These are phyloP conservation scores for Monosporozyma aquatica DNA, from an alignment of 805 yeast species.

Conservation along the genomic window DNA sequence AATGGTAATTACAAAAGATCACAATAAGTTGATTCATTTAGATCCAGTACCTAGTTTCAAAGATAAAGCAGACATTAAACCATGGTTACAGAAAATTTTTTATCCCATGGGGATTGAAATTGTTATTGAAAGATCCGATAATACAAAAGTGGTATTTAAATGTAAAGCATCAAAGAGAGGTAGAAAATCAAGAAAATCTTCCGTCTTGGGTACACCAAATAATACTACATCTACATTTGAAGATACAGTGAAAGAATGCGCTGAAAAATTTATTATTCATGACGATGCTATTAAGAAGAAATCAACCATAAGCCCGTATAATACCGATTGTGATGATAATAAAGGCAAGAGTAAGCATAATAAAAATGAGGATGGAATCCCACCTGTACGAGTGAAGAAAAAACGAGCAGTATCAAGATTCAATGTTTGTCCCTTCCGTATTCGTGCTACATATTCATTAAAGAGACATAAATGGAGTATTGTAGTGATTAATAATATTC, in stretches of 20 bases:
- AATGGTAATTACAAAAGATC: conserved; percentile 7
- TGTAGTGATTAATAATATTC: conserved; percentile 50
- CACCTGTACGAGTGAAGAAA: conserved; percentile 12
- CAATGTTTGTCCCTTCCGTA: conserved; percentile 49
- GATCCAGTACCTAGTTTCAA: conserved; percentile 33
- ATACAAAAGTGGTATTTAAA: conserved; percentile 50
- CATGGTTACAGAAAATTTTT: conserved; percentile 48
- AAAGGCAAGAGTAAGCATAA: background rate
- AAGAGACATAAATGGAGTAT: conserved; percentile 48
- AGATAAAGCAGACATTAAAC: conserved; percentile 45
- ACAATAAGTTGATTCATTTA: conserved; percentile 29
- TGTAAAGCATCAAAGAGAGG: conserved; percentile 39
- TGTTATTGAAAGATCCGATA: conserved; percentile 56
- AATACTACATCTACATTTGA: conserved; percentile 8
- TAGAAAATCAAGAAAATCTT: conserved; percentile 10
- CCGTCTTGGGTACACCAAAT: background rate
- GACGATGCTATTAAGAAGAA: background rate
- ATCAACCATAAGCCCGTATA: too few relatives aligned
- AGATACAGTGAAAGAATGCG: conserved; percentile 4
- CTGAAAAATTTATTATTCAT: conserved; percentile 9
- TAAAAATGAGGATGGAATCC: background rate
- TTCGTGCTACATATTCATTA: conserved; percentile 52
- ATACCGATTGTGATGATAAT: too few relatives aligned
- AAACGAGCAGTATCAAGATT: conserved; percentile 28
- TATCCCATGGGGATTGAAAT: conserved; percentile 43